Base-by-base conservation (phyloP, 306 rosid species). In the Phaseolus lunatus region DNA sequence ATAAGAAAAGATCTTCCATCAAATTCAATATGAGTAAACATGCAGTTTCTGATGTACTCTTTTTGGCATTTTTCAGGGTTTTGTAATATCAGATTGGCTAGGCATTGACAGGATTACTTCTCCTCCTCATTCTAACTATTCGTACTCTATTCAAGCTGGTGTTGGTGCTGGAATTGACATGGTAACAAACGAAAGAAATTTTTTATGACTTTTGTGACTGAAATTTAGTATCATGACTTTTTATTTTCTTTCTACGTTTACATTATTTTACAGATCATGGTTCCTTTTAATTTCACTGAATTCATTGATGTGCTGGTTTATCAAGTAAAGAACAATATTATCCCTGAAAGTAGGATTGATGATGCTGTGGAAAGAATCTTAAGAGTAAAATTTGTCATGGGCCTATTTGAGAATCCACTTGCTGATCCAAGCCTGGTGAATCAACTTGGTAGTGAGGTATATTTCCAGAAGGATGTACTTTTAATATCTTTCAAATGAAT, bases 11-110 rank as follows among this genome's bases (percentile, higher is more conserved):
- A 37, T 27, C 41, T 59, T 27, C 66, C 20, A 27, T 26, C 41
- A 59, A 57, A 27, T 26, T 27, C 9, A 41, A 78, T n/a, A n/a
- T 69, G 35, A 35, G 16, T 4, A 23, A 58, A 29, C 13, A 24
- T 75, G 15, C 48, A 54, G 49, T 29, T 18, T 41, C 13, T 82
- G 49, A 66, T 56, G 19, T 77, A 13, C 58, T 3, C 64, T 6
- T 61, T 52, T 49, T 26, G 75, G 49, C 9, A 33, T 35, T 14
- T 86, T 72, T 41, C 86, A 92, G 96, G 96, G 97, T 52, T 93
- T 93, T 65, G 89, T 93, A 80, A 93, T 92, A 65, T 88, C 97
- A 19, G 97, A 92, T 85, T 92, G 96, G 96, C 80, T 87, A 72
- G 97, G 97, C 50, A 87, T 92, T 62, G 97, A 92, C 79, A 70